Evolutionary conservation across 2,329 filamentous ascomycete genomes (phyloP), one percentile per base, ranked within the genome.

Genomic region (Aspergillus sp.): DNA sequence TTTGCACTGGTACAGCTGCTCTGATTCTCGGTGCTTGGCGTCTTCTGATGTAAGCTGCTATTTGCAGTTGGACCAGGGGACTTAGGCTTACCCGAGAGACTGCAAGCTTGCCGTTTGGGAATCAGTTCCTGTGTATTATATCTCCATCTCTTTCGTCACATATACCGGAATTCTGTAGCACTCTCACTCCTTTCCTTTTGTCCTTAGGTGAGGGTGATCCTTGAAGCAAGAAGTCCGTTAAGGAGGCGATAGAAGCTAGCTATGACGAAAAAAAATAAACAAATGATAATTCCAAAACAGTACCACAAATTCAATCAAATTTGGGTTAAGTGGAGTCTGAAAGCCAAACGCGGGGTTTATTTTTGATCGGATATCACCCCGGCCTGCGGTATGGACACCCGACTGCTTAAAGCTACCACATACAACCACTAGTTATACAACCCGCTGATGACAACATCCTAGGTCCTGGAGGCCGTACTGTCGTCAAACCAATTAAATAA

Each of bases 11-110:
- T 76, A 87, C 85, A 33, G 85, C 85, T 48, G 85, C 85, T 61
- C 76, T 88, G 64, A 86, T 88, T 77, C 75, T 88, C 59, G 85
- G 85, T 85, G 85, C 85, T 66, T 88, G 85, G 85, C 80, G 85
- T 67, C 74, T 88, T 69, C 79, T 88, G 67, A 87, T 87, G 84
- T 88, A 63, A 59, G 44, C 11, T 33, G 17, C 46, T 40, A n/a
- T 23, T 35, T 25, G 35, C 23, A 23, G 27, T 33, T 7, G n/a
- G 19, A 31, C 17, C 21, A 25, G 39, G 39, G 44, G 9, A n/a
- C 37, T 35, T 27, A 11, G 17, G 19, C 9, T 25, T 35, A 21
- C 12, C 2, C n/a, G 9, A 33, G 11, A 15, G 21, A 9, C 35
- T 6, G 17, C 39, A 40, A 55, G 27, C 44, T 41, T 37, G 37